Base-by-base conservation (phyloP, 1,284 basidiomycete genomes). In the Rhodofomes roseus region DNA sequence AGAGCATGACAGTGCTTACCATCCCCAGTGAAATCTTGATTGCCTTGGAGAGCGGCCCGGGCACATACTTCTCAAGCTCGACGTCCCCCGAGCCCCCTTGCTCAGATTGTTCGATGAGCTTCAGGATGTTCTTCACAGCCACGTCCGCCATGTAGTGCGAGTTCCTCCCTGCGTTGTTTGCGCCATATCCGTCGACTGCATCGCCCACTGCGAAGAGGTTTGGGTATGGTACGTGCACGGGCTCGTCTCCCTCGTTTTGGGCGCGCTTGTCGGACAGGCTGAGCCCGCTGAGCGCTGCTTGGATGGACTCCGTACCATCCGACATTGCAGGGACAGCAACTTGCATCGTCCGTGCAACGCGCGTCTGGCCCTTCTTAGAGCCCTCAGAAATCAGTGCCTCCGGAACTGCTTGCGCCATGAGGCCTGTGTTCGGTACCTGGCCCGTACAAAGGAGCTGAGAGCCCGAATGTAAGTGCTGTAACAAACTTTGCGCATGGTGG, bases 11-110 rank as follows among this genome's bases (percentile, higher is more conserved):
- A 36, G 11, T 1, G 76, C 79, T 60, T 56, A 82, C 80, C 27
- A 87, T 68, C 2, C 89, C 89, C 27, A 91, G 77, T 0, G 88
- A 84, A 16, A 92, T 78, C 72, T 90, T 90, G 77, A 91, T 90
- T 52, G 79, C 83, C 4, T 86, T 86, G 18, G 77, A 69, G 7
- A 27, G 46, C 4, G 25, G 23, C 1, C 79, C 78, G 14, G 82
- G 81, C 9, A 67, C 75, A 70, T 90, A 90, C 14, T 71, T 69
- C 62, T 87, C 83, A 31, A 93, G 70, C 62, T 74, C 59, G 54
- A 34, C 55, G 23, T 39, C 11, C 39, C 18, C 20, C 74, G 8
- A 80, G 68, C 54, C 74, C 69, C 7, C 65, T 1, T 16, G 68
- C 27, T 61, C 64, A 1, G 64, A 61, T 14, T 58, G 63, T 55